Base-by-base conservation (phyloP, 495 filamentous ascomycete species). In the Daldinia loculata region DNA sequence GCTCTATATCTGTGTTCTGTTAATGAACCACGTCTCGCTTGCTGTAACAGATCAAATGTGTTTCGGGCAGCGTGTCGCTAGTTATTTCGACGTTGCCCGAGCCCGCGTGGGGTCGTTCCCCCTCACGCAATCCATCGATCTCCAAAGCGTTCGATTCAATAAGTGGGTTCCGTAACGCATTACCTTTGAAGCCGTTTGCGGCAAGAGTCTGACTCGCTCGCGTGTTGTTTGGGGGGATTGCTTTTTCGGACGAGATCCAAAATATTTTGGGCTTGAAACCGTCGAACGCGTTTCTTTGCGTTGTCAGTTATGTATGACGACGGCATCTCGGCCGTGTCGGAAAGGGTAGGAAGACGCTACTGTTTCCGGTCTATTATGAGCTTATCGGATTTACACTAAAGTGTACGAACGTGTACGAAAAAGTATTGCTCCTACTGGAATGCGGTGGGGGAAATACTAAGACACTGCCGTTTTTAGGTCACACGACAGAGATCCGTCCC, bases 401-500 rank as follows among this genome's bases (percentile, higher is more conserved):
- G 43, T 48, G 43, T 48, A 48, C 43, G 43, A 48, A 41, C 6
- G 39, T 41, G 6, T 41, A 41, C 39, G 39, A 41, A 17, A 17
- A 17, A 17, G 39, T 41, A 41, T 41, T 41, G 39, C n/a, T 29
- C 51, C 30, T 58, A 52, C 56, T 68, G 65, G 70, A 72, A 72
- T 72, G 70, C 56, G 1, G n/a, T 15, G 66, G 45, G 58, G 48
- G 29, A n/a, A 48, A 67, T 66, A 67, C 63, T 27, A 34, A 53
- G 51, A 68, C 43, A 24, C 60, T 64, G 51, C 70, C 70, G 70
- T 61, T 72, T 61, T 56, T 29, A 59, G 70, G 70, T 72, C 70
- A 72, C 70, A 69, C 70, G 70, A 72, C 61, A 69, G 65, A 71
- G 65, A 66, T 52, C 56, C 29, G 43, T 69, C 38, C 57, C 50